Base-by-base conservation (phyloP, 768 basidiomycete genomes). In the Agaricus bisporus region DNA sequence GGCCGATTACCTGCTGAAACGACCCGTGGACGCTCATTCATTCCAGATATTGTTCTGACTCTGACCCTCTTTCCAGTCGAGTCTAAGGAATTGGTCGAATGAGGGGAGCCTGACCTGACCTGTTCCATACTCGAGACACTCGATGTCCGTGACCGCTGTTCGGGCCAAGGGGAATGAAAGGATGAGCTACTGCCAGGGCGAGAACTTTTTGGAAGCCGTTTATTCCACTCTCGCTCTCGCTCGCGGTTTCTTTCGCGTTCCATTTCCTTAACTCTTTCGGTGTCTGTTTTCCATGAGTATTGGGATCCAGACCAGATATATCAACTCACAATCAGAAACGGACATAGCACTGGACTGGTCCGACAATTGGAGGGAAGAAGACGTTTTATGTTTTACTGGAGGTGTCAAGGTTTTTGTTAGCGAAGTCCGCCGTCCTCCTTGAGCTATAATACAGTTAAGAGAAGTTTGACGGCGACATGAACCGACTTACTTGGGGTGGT, bases 161-260 rank as follows among this genome's bases (percentile, higher is more conserved):
- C 28, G 9, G 49, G 32, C 5, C 26, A n/a, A 18, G 80, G 65
- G 17, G 72, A 73, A 56, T 69, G 68, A 15, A 67, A 59, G 51
- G 68, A 71, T 51, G 75, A 63, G 57, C 73, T 75, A 10, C 77
- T 78, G 1, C 73, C 67, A 15, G 76, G 70, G n/a, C 75, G 77
- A 44, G 60, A 56, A 60, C 60, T 42, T 17, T 61, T 66, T 15
- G 65, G 60, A 18, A 70, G 69, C 10, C 70, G 74, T 56, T 70
- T 78, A 61, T 82, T 82, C 81, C 82, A 81, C 48, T 74, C 73
- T 32, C 77, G 71, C 59, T 82, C 83, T 37, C 74, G 70, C 51
- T 81, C 79, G 26, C 68, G 56, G 43, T 71, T 70, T 43, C 67
- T 71, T 48, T 81, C 80, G 41, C 61, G 63, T 50, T 76, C 74